These are phyloP conservation scores for Aspergillus quadrilineatus DNA, from an alignment of 2,329 filamentous ascomycete genomes.

Conservation along the genomic window DNA sequence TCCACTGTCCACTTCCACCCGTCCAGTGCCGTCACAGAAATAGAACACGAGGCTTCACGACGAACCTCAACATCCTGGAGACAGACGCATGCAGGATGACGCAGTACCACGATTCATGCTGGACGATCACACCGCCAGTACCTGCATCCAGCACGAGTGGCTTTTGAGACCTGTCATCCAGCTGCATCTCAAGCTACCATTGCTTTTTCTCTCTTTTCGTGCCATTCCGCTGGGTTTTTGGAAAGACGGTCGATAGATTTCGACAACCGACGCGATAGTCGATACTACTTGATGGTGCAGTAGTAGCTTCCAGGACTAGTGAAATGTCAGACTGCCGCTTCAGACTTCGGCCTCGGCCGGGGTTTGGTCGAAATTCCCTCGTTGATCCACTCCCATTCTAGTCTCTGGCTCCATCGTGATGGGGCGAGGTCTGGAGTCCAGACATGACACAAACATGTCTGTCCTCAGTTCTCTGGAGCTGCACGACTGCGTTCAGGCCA, in stretches of 20 bases:
- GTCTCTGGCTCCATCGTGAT: not conserved
- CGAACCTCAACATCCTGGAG: not conserved
- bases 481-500: not conserved
- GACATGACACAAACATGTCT: not conserved
- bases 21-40: not conserved
- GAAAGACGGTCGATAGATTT: not conserved
- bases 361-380: slow-evolving; percentile 5
- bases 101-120: slow-evolving; percentile 8
- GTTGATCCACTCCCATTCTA: slow-evolving; percentile 10
- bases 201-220: not conserved
- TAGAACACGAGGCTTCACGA: slow-evolving; percentile 1
- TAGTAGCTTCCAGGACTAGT: not conserved
- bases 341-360: not conserved
- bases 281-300: not conserved
- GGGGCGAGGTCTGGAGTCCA: not conserved
- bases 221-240: not conserved
- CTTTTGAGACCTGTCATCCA: slow-evolving; percentile 1
- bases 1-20: not conserved
- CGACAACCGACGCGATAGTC: not conserved
- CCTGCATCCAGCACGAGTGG: slow-evolving; percentile 11
- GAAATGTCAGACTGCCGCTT: not conserved
- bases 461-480: not conserved
- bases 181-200: not conserved
- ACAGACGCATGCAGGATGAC: slow-evolving; percentile 6
- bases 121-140: slow-evolving; percentile 17